These are phyloP conservation scores for Gracilaria domingensis DNA, from an alignment of 23 red algal genomes.

Conservation along the genomic window DNA sequence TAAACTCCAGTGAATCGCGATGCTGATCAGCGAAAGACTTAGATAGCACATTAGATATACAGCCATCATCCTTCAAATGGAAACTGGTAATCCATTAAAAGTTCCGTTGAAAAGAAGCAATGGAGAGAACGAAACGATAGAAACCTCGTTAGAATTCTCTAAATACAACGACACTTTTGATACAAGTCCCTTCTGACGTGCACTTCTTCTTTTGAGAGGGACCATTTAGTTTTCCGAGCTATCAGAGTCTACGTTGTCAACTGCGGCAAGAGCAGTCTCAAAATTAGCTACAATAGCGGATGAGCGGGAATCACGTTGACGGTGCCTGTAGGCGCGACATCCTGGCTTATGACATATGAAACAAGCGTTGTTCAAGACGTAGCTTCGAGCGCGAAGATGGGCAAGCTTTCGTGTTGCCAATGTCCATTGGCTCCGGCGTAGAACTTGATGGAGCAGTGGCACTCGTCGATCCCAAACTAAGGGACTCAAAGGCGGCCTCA, in stretches of 20 bases:
- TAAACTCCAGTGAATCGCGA: background rate
- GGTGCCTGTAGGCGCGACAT: background rate
- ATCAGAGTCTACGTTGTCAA: background rate
- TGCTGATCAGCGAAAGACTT: background rate
- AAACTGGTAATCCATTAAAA: background rate
- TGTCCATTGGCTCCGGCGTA: slow-evolving; percentile 5
- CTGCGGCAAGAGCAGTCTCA: background rate
- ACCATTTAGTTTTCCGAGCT: slow-evolving; percentile 15
- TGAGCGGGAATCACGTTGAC: too few species aligned
- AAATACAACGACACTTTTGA: background rate
- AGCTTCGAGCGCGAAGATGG: background rate
- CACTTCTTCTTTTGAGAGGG: background rate
- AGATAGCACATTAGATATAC: slow-evolving; percentile 30
- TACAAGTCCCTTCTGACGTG: background rate
- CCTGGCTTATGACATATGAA: background rate
- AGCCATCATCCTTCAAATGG: slow-evolving; percentile 28
- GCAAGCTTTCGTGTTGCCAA: background rate
- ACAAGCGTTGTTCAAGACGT: too few species aligned
- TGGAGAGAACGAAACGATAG: background rate
- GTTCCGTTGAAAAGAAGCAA: background rate
- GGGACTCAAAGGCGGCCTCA: background rate
- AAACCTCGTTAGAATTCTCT: background rate
- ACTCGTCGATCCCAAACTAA: background rate
- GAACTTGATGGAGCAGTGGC: background rate
- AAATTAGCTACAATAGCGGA: background rate